Evolutionary conservation across 2,329 filamentous ascomycete genomes (phyloP).

Genomic region (Nemania sp.): DNA sequence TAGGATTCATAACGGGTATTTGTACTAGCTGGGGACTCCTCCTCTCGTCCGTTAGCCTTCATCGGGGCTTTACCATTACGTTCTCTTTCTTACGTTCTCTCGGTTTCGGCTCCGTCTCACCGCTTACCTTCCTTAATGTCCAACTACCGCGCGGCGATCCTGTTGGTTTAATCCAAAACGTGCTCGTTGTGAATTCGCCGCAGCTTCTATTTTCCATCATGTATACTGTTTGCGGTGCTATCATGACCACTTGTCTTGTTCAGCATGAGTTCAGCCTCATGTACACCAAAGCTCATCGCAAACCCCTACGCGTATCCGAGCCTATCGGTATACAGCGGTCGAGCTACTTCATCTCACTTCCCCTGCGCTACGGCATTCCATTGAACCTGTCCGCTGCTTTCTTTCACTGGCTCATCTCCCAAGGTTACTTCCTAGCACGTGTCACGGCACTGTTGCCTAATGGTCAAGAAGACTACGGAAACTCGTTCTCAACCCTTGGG

Average conservation of each 20-base stretch:
- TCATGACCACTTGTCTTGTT: conserved; percentile 51
- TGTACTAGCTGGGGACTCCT: conserved; percentile 20
- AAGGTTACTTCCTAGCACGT: conserved; percentile 48
- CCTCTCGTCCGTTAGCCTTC: conserved; percentile 23
- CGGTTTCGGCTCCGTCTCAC: conserved; percentile 37
- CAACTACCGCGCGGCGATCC: conserved; percentile 35
- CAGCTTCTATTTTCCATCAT: conserved; percentile 51
- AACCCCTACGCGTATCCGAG: conserved; percentile 47
- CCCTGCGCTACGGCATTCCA: conserved; percentile 48
- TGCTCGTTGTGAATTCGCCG: conserved; percentile 50
- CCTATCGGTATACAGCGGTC: conserved; percentile 46
- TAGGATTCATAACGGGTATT: conserved; percentile 17
- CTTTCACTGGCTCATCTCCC: conserved; percentile 54
- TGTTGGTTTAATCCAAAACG: conserved; percentile 37
- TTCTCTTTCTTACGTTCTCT: conserved; percentile 33
- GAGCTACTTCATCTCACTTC: conserved; percentile 50
- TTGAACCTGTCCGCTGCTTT: conserved; percentile 41
- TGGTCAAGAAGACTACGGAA: conserved; percentile 27
- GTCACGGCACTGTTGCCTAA: conserved; percentile 37
- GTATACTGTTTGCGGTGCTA: conserved; percentile 49
- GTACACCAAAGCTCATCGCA: conserved; percentile 34
- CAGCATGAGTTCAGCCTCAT: conserved; percentile 51
- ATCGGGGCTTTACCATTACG: conserved; percentile 21
- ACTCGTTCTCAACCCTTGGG: conserved; percentile 39
- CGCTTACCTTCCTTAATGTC: conserved; percentile 35